Conservation (phyloP, 768 basidiomycete genomes). For the Panaeolus cyanescens region DNA sequence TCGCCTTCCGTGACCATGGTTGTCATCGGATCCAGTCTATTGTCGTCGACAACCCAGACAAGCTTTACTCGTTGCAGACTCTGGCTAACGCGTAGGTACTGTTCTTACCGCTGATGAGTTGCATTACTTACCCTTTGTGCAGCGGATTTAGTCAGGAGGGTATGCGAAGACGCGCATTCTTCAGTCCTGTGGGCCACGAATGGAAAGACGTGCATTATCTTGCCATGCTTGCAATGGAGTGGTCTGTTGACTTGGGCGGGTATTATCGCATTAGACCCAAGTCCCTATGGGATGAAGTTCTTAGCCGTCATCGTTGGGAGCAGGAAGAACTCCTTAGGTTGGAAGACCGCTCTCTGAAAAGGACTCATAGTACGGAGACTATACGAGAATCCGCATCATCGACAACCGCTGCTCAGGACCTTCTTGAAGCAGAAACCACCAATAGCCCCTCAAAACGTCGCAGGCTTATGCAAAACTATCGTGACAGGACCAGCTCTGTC, state of each 20-base stretch:
- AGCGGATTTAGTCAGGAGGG: conserved; percentile 70
- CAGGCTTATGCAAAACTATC: neutral
- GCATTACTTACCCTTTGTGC: conserved; percentile 6
- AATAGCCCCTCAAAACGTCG: conserved; percentile 7
- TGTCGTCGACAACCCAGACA: conserved; percentile 45
- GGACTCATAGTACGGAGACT: conserved; percentile 44
- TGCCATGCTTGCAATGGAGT: conserved; percentile 64
- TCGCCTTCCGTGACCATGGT: conserved; percentile 45
- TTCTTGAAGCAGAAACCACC: conserved; percentile 8
- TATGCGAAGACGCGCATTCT: conserved; percentile 55
- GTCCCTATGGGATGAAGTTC: conserved; percentile 64
- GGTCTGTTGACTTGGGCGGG: conserved; percentile 30
- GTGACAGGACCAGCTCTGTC: neutral
- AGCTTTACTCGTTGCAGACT: conserved; percentile 44
- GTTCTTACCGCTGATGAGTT: too few relatives aligned
- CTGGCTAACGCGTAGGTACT: conserved; percentile 46
- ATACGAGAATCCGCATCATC: conserved; percentile 23
- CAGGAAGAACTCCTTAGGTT: conserved; percentile 54
- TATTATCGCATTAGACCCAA: conserved; percentile 28
- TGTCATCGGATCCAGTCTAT: conserved; percentile 58
- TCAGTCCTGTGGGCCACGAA: conserved; percentile 38
- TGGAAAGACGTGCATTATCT: conserved; percentile 67
- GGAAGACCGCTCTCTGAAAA: conserved; percentile 42
- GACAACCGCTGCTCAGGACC: conserved; percentile 6
- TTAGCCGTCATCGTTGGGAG: conserved; percentile 58